A percentile compares a stretch with the other conserved stretches of the same genome.
These are phyloP conservation scores for Hygrophorus pudorinus DNA, from an alignment of 768 basidiomycete genomes.

Conservation along the genomic window DNA sequence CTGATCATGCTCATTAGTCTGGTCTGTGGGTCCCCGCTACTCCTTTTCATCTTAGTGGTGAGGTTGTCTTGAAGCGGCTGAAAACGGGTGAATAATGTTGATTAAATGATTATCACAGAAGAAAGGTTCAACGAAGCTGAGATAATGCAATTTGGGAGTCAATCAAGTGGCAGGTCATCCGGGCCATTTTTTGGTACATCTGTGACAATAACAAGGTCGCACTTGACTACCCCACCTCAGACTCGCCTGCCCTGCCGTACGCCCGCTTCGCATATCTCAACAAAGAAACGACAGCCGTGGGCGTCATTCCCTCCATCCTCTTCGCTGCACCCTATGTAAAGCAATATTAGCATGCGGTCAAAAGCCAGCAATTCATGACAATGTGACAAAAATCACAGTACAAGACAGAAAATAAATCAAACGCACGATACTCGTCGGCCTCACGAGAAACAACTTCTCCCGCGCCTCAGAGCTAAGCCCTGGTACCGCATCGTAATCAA, in stretches of 20 bases:
- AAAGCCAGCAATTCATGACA: not conserved
- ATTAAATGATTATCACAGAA: no score
- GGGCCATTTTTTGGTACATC: no score
- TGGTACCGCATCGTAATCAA: constrained; percentile 57
- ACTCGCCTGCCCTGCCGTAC: not conserved
- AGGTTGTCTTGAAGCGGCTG: no score
- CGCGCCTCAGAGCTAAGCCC: constrained; percentile 72
- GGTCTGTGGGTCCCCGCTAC: no score
- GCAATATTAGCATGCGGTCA: constrained; percentile 3
- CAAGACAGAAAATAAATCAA: constrained; percentile 11
- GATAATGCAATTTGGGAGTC: no score
- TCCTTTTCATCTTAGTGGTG: no score
- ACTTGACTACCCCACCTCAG: no score
- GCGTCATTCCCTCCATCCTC: constrained; percentile 91
- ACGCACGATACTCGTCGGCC: constrained; percentile 63
- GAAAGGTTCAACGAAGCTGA: no score
- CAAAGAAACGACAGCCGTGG: constrained; percentile 57
- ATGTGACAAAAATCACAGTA: not conserved
- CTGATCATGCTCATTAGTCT: no score
- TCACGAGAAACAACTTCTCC: constrained; percentile 48
- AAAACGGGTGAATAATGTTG: no score
- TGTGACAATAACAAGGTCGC: no score
- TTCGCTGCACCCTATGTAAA: constrained; percentile 72
- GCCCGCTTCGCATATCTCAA: constrained; percentile 53
- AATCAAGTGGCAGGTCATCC: no score